Evolutionary conservation across 2,329 filamentous ascomycete species (phyloP).

Genomic region (Fusarium tanahbumbuense): DNA sequence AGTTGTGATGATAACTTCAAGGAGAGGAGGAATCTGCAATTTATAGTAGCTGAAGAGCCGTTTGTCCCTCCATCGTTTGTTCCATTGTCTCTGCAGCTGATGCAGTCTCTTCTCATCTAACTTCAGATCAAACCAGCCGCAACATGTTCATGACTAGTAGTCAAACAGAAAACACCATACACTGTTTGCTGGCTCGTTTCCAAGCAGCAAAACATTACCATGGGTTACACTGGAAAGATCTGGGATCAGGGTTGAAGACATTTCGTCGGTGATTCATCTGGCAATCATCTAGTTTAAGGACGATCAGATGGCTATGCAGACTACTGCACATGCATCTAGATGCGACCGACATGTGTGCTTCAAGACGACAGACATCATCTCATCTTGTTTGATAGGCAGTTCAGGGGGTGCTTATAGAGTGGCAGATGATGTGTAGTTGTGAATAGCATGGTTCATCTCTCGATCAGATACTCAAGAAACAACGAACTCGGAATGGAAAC

Average conservation of each 20-base stretch:
- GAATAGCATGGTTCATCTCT: neutral
- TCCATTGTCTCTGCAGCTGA: neutral
- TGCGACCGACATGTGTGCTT: neutral
- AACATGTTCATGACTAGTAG: neutral
- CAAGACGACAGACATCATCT: neutral
- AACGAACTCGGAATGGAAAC: neutral
- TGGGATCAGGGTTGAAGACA: slow-evolving; percentile 6
- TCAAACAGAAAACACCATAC: slow-evolving; percentile 4
- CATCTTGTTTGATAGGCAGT: neutral
- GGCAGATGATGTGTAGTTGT: no score
- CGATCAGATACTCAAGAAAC: neutral
- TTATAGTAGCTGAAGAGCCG: slow-evolving; percentile 4
- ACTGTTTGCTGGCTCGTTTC: slow-evolving; percentile 3
- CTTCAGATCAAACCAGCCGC: neutral
- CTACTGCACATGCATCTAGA: neutral
- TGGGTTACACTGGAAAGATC: slow-evolving; percentile 11
- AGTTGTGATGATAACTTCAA: neutral
- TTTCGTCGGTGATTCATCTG: slow-evolving; percentile 2
- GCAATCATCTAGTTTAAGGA: neutral
- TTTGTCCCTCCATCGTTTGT: neutral
- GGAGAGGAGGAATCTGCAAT: neutral
- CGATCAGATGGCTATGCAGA: neutral
- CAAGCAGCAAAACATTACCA: neutral
- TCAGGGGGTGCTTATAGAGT: neutral
- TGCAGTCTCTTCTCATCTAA: neutral